A percentile compares a stretch with the other conserved stretches of the same genome.
Conservation (phyloP, 169 alveolate genomes). For the Ichthyophthirius multifiliis region DNA sequence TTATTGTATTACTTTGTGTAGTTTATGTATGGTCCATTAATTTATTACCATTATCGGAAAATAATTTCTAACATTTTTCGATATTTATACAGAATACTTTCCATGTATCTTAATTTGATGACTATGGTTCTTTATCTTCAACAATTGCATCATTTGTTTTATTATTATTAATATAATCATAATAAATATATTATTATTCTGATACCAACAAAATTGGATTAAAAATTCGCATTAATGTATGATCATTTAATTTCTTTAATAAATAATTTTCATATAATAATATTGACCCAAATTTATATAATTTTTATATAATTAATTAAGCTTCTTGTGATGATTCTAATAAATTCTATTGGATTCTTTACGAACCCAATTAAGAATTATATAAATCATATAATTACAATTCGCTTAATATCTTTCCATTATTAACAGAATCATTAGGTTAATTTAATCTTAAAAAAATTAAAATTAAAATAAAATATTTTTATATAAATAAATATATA, state of each 20-base stretch:
- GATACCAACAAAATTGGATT: background rate
- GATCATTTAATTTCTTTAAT: background rate
- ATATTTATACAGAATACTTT: background rate
- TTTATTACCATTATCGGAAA: background rate
- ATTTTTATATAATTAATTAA: too few relatives aligned
- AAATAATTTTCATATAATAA: background rate
- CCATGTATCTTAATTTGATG: background rate
- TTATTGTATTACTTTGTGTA: background rate
- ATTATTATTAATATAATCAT: background rate
- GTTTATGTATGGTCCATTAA: background rate
- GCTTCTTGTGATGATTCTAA: too few relatives aligned
- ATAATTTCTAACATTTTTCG: background rate
- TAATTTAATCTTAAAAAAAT: too few relatives aligned
- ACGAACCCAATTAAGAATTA: too few relatives aligned
- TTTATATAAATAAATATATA: too few relatives aligned
- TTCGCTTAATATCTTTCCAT: too few relatives aligned
- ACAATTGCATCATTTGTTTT: background rate
- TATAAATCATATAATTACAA: too few relatives aligned
- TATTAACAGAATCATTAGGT: too few relatives aligned
- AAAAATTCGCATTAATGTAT: background rate
- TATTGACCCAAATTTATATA: too few relatives aligned
- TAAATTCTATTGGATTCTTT: too few relatives aligned
- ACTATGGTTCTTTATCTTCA: background rate
- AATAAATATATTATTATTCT: background rate
- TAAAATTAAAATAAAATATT: too few relatives aligned